Evolutionary conservation across 495 filamentous ascomycete genomes (phyloP).

Genomic region (Penicillium cataractarum): DNA sequence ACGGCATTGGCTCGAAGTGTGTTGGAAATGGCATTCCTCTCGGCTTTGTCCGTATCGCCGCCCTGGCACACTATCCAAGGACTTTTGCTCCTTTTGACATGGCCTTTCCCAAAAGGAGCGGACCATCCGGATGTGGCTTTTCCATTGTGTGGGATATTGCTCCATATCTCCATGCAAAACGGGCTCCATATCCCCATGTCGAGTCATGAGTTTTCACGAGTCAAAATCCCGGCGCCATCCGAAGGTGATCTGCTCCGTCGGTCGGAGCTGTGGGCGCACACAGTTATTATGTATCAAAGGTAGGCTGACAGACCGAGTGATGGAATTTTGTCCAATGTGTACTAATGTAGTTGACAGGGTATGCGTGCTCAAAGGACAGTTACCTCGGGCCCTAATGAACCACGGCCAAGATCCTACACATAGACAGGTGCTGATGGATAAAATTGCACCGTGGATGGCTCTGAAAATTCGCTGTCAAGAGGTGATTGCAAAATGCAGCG

Average conservation of each 20-base stretch:
- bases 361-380: constrained; percentile 44
- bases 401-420: constrained; percentile 42
- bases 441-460: constrained; percentile 34
- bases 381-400: constrained; percentile 36
- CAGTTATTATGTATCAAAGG: constrained; percentile 47
- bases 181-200: constrained; percentile 53
- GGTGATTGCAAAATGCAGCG: constrained; percentile 40
- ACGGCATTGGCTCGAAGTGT: constrained; percentile 43
- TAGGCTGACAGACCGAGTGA: constrained; percentile 12
- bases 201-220: constrained; percentile 51
- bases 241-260: constrained; percentile 43
- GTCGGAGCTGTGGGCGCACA: constrained; percentile 49
- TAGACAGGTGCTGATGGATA: constrained; percentile 36
- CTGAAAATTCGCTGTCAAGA: constrained; percentile 42
- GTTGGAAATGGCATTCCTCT: constrained; percentile 48
- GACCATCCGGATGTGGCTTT: constrained; percentile 47
- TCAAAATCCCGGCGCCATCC: constrained; percentile 37
- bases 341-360: constrained; percentile 27
- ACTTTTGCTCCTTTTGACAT: constrained; percentile 50
- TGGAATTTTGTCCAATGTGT: too few species aligned
- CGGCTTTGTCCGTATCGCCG: constrained; percentile 38
- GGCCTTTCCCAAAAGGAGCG: constrained; percentile 54
- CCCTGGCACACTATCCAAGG: constrained; percentile 54
- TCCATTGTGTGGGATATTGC: constrained; percentile 42
- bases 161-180: constrained; percentile 55